Evolutionary conservation across 441 rosid genomes (phyloP).

Genomic region (Pelargonium citronellum): DNA sequence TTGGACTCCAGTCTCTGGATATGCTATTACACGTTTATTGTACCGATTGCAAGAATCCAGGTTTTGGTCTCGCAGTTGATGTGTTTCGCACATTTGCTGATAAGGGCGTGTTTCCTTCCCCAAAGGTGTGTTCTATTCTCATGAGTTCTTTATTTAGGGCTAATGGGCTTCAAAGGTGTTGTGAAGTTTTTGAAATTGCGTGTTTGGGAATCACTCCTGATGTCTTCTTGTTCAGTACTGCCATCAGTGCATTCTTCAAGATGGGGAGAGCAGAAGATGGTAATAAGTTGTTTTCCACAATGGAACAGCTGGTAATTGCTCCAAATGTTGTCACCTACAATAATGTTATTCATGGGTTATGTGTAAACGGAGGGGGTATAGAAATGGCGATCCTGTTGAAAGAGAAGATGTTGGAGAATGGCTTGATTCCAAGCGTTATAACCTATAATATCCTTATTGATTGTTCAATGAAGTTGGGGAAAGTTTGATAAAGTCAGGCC

Average conservation of each 20-base stretch:
- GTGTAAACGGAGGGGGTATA: conserved; percentile 25
- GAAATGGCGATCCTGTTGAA: conserved; percentile 52
- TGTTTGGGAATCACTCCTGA: conserved; percentile 41
- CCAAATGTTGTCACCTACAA: conserved; percentile 56
- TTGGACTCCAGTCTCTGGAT: conserved; percentile 39
- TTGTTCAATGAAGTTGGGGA: conserved; percentile 54
- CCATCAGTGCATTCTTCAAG: conserved; percentile 47
- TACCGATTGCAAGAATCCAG: conserved; percentile 48
- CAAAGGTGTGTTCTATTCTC: conserved; percentile 54
- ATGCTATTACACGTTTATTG: conserved; percentile 52
- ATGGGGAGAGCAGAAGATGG: conserved; percentile 44
- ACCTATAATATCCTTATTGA: conserved; percentile 65
- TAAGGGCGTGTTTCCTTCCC: conserved; percentile 55
- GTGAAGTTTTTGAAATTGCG: conserved; percentile 44
- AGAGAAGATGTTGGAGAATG: conserved; percentile 47
- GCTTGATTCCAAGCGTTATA: conserved; percentile 47
- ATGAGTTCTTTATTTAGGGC: conserved; percentile 56
- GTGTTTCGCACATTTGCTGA: conserved; percentile 37
- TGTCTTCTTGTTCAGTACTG: conserved; percentile 50
- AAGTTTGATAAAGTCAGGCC: conserved; percentile 53
- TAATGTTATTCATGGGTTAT: conserved; percentile 45
- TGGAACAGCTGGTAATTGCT: conserved; percentile 41
- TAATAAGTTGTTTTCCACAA: conserved; percentile 32
- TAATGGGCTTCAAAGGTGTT: conserved; percentile 45
- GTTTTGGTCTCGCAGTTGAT: conserved; percentile 46